phyloP scores from a whole-genome alignment of 2,329 filamentous ascomycete genomes.

The Fusarium sp. region DNA sequence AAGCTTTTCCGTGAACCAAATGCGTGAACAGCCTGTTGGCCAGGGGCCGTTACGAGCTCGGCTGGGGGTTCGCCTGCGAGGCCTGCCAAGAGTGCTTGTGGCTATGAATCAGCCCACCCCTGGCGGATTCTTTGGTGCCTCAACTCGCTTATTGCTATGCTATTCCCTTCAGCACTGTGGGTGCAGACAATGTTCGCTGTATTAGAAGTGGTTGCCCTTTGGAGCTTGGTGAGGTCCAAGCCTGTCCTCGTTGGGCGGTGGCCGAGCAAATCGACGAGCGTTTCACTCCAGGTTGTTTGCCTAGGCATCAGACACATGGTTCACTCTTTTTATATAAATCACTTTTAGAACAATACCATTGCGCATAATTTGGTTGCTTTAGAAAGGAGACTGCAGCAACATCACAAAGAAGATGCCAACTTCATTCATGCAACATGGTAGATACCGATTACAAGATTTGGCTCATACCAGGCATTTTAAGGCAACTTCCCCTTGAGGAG shows the following conservation, averaged over 20 bases:
- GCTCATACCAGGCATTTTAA: too few species aligned
- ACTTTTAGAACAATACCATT: background rate
- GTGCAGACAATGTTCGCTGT: background rate
- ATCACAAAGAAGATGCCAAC: background rate
- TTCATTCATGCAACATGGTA: too few species aligned
- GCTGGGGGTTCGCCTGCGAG: background rate
- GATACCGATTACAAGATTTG: too few species aligned
- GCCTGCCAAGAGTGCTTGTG: background rate
- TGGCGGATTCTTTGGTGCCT: background rate
- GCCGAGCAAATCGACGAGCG: background rate
- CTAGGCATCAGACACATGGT: background rate
- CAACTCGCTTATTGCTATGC: background rate
- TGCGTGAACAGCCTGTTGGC: too few species aligned
- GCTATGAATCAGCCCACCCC: background rate
- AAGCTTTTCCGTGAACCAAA: too few species aligned
- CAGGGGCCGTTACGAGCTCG: rapidly evolving
- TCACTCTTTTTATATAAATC: background rate
- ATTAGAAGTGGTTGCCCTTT: background rate
- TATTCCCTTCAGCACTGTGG: too few species aligned
- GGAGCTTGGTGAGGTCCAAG: background rate
- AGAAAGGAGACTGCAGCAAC: background rate
- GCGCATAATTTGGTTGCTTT: background rate
- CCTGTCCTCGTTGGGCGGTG: background rate
- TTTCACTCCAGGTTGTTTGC: background rate
- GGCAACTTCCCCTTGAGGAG: background rate